A percentile compares a stretch with the other conserved stretches of the same genome.
phyloP scores from a whole-genome alignment of 306 rosid species.

The Ziziphus jujuba region DNA sequence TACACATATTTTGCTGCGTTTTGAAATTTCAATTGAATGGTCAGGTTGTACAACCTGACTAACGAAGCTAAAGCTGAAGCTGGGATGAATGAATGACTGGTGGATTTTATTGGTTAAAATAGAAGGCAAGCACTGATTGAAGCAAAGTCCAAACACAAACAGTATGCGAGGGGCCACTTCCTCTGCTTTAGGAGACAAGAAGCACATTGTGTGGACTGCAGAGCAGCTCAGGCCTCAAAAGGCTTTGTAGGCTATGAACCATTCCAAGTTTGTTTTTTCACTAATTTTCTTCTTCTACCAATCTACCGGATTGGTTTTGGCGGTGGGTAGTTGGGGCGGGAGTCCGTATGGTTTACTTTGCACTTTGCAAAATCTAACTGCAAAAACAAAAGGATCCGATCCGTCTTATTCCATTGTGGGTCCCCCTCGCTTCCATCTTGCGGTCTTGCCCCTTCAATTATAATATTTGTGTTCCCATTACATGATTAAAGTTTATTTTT shows the following conservation, averaged over 20 bases:
- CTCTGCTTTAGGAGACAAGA: constrained; percentile 15
- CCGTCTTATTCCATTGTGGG: not conserved
- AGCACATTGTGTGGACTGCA: constrained; percentile 2
- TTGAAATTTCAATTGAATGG: too few species aligned
- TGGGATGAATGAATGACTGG: not conserved
- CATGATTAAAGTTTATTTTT: not conserved
- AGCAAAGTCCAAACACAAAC: not conserved
- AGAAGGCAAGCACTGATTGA: not conserved
- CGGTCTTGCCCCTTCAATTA: not conserved
- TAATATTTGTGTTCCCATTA: not conserved
- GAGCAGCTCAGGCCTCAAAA: not conserved
- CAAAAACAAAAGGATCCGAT: not conserved
- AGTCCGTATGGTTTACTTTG: constrained; percentile 3
- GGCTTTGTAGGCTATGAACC: too few species aligned
- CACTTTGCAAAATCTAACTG: not conserved
- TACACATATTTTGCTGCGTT: too few species aligned
- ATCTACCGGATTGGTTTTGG: not conserved
- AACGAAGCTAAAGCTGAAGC: not conserved
- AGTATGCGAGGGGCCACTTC: constrained; percentile 14
- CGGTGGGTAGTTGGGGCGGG: not conserved
- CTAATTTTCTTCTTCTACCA: not conserved
- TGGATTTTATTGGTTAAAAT: not conserved
- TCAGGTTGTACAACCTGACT: too few species aligned
- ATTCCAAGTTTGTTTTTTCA: too few species aligned
- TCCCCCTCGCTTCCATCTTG: not conserved